Evolutionary conservation across 768 basidiomycete species (phyloP).

Genomic region (Mycena crocata): DNA sequence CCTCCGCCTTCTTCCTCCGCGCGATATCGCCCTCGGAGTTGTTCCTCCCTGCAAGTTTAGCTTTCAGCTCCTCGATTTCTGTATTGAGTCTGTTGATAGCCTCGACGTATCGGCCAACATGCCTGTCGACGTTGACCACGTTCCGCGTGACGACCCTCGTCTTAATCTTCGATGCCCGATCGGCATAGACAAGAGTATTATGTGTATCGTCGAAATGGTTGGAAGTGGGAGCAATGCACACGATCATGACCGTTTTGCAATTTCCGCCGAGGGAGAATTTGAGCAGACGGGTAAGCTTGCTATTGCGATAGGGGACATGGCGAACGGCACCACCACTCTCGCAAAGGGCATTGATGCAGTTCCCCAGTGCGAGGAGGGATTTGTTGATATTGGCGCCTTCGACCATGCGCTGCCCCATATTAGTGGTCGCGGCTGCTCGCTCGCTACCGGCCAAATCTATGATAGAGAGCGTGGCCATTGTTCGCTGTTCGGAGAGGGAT

Average conservation of each 20-base stretch:
- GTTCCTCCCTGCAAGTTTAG: conserved; percentile 81
- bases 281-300: conserved; percentile 96
- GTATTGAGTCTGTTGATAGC: conserved; percentile 90
- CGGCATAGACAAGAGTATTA: conserved; percentile 97
- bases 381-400: conserved; percentile 99
- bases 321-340: conserved; percentile 89
- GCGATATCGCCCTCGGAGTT: conserved; percentile 70
- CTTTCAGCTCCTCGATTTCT: conserved; percentile 88
- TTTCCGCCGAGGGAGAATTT: conserved; percentile 99
- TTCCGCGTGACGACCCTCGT: conserved; percentile 97
- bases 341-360: conserved; percentile 98
- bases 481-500: conserved; percentile 82
- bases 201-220: conserved; percentile 98
- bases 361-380: conserved; percentile 95
- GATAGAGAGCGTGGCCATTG: conserved; percentile 93
- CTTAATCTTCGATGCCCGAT: conserved; percentile 98
- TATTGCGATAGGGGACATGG: conserved; percentile 97
- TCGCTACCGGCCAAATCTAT: conserved; percentile 99
- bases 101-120: conserved; percentile 95
- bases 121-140: conserved; percentile 93
- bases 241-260: conserved; percentile 99
- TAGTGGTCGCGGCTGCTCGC: conserved; percentile 93
- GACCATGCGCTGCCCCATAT: conserved; percentile 98
- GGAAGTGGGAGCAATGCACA: conserved; percentile 95
- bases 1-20: conserved; percentile 78